Evolutionary conservation across 2,329 filamentous ascomycete genomes (phyloP).

Genomic region (Leptodontidium sp.): DNA sequence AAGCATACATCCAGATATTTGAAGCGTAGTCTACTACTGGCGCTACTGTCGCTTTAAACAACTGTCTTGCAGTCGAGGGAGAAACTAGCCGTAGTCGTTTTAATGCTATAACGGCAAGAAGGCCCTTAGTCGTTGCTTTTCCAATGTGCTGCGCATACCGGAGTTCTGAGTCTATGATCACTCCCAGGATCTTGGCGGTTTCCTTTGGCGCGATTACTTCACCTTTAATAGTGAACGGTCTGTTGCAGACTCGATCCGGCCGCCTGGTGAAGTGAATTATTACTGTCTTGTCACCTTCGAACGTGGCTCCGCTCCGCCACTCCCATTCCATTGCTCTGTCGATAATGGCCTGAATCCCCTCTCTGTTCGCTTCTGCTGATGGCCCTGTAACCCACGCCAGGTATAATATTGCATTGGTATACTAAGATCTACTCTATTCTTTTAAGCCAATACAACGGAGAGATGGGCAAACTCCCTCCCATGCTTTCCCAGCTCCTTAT

Average conservation of each 20-base stretch:
- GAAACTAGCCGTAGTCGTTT: not conserved
- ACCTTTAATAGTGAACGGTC: not conserved
- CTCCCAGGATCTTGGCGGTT: not conserved
- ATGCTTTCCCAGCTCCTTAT: conserved; percentile 5
- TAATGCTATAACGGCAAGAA: not conserved
- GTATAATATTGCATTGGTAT: conserved; percentile 4
- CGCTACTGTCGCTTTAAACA: not conserved
- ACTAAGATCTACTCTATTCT: not conserved
- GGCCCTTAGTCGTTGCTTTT: not conserved
- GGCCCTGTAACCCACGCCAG: no score
- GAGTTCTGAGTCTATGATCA: not conserved
- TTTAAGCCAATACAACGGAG: conserved; percentile 2
- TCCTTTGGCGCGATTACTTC: not conserved
- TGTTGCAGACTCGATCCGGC: no score
- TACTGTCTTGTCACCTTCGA: no score
- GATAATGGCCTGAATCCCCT: no score
- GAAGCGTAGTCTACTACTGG: not conserved
- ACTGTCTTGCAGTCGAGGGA: not conserved
- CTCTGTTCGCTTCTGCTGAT: no score
- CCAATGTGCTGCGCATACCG: not conserved
- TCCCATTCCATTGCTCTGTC: no score
- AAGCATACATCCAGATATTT: not conserved
- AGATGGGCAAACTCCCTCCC: conserved; percentile 1
- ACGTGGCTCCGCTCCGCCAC: no score
- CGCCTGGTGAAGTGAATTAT: no score